A percentile compares a stretch with the other conserved stretches of the same genome.
Conservation (phyloP, 129 eudicot genomes). For the Silybum marianum region DNA sequence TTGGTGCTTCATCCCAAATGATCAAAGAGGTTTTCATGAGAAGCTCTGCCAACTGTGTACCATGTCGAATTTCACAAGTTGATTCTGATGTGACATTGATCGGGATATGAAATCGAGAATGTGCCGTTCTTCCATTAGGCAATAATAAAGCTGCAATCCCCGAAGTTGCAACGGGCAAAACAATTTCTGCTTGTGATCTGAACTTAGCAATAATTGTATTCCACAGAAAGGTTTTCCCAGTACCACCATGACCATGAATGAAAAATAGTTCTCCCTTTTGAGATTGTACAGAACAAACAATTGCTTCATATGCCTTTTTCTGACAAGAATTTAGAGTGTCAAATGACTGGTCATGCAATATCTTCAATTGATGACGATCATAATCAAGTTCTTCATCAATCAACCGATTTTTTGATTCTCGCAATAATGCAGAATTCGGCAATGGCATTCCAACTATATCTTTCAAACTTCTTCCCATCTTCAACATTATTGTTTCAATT, state of each 20-base stretch:
- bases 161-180: background rate
- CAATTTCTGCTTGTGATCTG: background rate
- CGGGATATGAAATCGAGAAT: too few relatives aligned
- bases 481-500: slow-evolving; percentile 6
- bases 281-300: background rate
- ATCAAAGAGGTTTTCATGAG: too few relatives aligned
- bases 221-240: background rate
- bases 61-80: too few relatives aligned
- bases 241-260: slow-evolving; percentile 12
- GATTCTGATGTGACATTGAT: too few relatives aligned
- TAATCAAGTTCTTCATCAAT: background rate
- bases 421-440: background rate
- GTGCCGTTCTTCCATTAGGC: background rate
- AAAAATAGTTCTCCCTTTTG: background rate
- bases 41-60: too few relatives aligned
- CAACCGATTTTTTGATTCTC: background rate
- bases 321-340: background rate
- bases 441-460: background rate
- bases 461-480: slow-evolving; percentile 7
- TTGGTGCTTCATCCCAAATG: too few relatives aligned
- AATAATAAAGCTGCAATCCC: slow-evolving; percentile 3
- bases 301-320: background rate
- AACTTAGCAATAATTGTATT: background rate
- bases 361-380: background rate
- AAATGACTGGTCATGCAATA: background rate